These are phyloP conservation scores for Fusarium concolor DNA, from an alignment of 2,329 filamentous ascomycete species.

Conservation along the genomic window DNA sequence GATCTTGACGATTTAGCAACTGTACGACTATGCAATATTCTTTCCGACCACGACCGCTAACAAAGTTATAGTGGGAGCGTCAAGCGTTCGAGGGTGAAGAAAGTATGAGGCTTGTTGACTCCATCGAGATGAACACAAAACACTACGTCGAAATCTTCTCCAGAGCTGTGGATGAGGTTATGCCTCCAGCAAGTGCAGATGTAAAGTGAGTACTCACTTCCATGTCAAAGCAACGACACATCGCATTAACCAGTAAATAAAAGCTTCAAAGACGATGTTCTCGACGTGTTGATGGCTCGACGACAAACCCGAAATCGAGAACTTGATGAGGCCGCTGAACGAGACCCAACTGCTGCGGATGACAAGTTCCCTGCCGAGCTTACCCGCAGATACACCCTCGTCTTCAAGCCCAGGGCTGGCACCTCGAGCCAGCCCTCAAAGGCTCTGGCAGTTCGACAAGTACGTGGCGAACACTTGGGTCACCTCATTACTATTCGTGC, in stretches of 20 bases:
- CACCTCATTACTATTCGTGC: conserved; percentile 93
- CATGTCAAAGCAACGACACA: too few species aligned
- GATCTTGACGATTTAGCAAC: conserved; percentile 88
- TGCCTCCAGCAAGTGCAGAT: conserved; percentile 83
- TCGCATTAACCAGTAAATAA: conserved; percentile 18
- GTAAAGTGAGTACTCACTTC: conserved; percentile 69
- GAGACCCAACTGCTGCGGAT: conserved; percentile 73
- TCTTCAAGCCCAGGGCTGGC: conserved; percentile 91
- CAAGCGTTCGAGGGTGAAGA: conserved; percentile 65
- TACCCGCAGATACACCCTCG: conserved; percentile 92
- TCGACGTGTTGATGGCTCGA: conserved; percentile 96
- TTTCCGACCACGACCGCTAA: conserved; percentile 33
- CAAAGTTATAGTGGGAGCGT: conserved; percentile 74
- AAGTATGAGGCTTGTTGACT: conserved; percentile 79
- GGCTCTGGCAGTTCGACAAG: conserved; percentile 88
- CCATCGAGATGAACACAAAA: conserved; percentile 89
- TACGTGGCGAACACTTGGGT: conserved; percentile 92
- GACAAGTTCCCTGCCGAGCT: conserved; percentile 92
- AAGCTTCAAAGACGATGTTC: conserved; percentile 95
- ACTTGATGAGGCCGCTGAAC: conserved; percentile 73
- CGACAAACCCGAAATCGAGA: conserved; percentile 87
- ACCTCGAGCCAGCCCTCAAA: conserved; percentile 72
- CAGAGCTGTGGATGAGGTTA: conserved; percentile 84
- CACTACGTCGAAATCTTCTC: conserved; percentile 96
- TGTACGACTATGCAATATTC: conserved; percentile 61